phyloP scores from a whole-genome alignment of 768 basidiomycete genomes.

The Suillus discolor region DNA sequence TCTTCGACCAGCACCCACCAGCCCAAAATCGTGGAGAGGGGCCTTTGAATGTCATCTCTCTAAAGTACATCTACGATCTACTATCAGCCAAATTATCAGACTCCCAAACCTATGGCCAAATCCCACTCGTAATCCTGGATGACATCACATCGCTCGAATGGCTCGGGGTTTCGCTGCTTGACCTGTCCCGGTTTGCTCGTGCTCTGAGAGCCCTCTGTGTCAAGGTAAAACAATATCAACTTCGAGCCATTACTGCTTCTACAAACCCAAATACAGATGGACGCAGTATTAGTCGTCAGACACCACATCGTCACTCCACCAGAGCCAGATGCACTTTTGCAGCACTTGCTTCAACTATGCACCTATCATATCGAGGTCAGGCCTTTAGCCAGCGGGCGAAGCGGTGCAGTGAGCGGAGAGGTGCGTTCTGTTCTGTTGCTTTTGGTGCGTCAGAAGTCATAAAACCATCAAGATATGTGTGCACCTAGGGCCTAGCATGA shows the following conservation, averaged over 20 bases:
- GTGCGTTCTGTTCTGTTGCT: conserved; percentile 36
- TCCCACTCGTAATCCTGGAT: conserved; percentile 64
- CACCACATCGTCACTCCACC: conserved; percentile 59
- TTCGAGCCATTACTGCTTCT: neutral
- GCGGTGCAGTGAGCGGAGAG: conserved; percentile 79
- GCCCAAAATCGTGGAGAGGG: conserved; percentile 16
- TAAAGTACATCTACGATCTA: conserved; percentile 41
- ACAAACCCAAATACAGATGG: conserved; percentile 38
- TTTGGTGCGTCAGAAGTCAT: neutral
- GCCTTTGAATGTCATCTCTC: conserved; percentile 10
- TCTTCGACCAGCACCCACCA: conserved; percentile 39
- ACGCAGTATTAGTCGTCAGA: conserved; percentile 60
- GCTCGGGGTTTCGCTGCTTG: conserved; percentile 58
- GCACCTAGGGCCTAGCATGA: conserved; percentile 54
- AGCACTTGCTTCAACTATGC: conserved; percentile 60
- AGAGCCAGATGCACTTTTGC: conserved; percentile 63
- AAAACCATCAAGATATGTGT: conserved; percentile 53
- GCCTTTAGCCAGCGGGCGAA: conserved; percentile 72
- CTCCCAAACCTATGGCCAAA: conserved; percentile 13
- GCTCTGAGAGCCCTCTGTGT: conserved; percentile 58
- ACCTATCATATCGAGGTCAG: conserved; percentile 73
- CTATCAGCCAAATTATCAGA: conserved; percentile 31
- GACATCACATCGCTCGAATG: conserved; percentile 70
- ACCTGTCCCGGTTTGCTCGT: conserved; percentile 59
- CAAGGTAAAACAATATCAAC: conserved; percentile 41